Conservation (phyloP, 805 yeast species). For the Hanseniaspora clermontiae region DNA sequence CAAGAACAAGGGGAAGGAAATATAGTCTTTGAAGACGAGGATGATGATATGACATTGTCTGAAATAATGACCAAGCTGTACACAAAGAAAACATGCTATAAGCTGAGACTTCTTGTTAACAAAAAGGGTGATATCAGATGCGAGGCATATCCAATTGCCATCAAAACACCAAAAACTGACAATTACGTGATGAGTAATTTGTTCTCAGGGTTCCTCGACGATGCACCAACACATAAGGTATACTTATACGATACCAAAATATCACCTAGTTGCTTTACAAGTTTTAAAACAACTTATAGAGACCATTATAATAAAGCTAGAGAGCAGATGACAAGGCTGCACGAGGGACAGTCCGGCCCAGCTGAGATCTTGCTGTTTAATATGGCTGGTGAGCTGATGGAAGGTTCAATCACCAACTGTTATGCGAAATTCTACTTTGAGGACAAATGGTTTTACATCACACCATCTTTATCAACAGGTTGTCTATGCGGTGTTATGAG, state of each 20-base stretch:
- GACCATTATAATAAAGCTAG: slow-evolving; percentile 53
- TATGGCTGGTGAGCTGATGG: slow-evolving; percentile 48
- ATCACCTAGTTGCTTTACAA: slow-evolving; percentile 59
- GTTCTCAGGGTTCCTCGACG: slow-evolving; percentile 21
- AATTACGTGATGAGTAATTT: slow-evolving; percentile 25
- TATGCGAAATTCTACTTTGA: slow-evolving; percentile 36
- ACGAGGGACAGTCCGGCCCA: slow-evolving; percentile 27
- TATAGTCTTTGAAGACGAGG: background rate
- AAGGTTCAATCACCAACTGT: slow-evolving; percentile 64
- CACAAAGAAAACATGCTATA: slow-evolving; percentile 30
- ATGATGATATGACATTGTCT: slow-evolving; percentile 13
- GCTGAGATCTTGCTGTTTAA: slow-evolving; percentile 66
- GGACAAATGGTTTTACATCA: slow-evolving; percentile 41
- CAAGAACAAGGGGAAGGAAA: background rate
- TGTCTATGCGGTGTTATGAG: slow-evolving; percentile 78
- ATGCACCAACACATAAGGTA: slow-evolving; percentile 40
- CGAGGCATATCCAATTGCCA: slow-evolving; percentile 28
- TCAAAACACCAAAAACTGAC: background rate
- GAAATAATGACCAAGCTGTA: slow-evolving; percentile 18
- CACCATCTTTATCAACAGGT: slow-evolving; percentile 69
- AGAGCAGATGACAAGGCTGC: slow-evolving; percentile 29
- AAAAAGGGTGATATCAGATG: slow-evolving; percentile 28
- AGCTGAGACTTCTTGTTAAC: slow-evolving; percentile 37
- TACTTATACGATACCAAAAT: slow-evolving; percentile 45
- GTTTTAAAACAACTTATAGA: slow-evolving; percentile 76